These are phyloP conservation scores for Hydnomerulius pinastri DNA, from an alignment of 768 basidiomycete species.

Conservation along the genomic window DNA sequence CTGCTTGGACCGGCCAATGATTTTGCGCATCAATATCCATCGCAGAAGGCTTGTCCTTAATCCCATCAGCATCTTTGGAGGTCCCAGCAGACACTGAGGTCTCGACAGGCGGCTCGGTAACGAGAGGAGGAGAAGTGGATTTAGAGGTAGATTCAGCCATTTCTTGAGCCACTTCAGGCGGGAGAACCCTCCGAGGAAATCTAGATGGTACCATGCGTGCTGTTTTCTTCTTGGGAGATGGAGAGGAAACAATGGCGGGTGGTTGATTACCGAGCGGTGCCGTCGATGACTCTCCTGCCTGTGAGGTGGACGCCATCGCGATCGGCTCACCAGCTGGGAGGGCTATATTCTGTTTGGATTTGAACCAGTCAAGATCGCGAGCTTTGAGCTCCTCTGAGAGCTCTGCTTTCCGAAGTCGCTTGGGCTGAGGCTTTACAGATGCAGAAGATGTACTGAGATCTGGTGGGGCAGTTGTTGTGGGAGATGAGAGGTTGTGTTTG, in stretches of 20 bases:
- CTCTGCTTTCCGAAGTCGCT: conserved; percentile 21
- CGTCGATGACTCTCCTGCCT: background rate
- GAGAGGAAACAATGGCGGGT: background rate
- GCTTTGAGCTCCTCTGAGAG: conserved; percentile 25
- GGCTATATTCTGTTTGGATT: conserved; percentile 9
- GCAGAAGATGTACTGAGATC: background rate
- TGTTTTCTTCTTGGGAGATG: conserved; percentile 18
- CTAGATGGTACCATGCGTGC: conserved; percentile 27
- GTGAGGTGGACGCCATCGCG: background rate
- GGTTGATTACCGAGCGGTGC: background rate
- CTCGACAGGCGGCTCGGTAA: background rate
- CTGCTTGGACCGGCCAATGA: background rate
- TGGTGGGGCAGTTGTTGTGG: background rate
- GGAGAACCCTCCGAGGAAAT: conserved; percentile 18
- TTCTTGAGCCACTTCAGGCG: background rate
- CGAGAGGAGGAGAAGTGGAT: background rate
- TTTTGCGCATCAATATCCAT: conserved; percentile 7
- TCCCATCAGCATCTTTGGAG: background rate
- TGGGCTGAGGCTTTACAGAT: conserved; percentile 27
- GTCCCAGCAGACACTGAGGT: background rate
- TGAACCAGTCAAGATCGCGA: conserved; percentile 34
- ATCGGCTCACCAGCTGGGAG: background rate
- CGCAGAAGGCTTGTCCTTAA: background rate
- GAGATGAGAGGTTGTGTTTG: background rate
- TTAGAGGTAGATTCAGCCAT: background rate